Base-by-base conservation (phyloP, 208 protist genomes). In the Trypanosoma scelopori region DNA sequence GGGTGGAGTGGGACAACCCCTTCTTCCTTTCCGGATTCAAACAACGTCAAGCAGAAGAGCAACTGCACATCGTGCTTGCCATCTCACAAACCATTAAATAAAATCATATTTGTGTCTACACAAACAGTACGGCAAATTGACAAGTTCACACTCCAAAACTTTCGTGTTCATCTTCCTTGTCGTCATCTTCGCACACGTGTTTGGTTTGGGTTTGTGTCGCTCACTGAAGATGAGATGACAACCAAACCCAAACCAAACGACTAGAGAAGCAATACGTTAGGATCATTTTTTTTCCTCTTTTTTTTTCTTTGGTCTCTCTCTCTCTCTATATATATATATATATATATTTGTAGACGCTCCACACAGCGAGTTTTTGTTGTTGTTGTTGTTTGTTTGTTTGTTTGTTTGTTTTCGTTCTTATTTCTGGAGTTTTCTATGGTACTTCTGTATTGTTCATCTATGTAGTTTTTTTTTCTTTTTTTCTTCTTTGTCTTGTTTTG, bases 331-430 rank as follows among this genome's bases (percentile, higher is more conserved):
- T 42, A 58, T 23, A 52, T 46, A 45, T 45, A 55, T 65, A 47
- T 64, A 51, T 55, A 55, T 71, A 56, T 49, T 51, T 32, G 11
- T 37, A 55, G 9, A 55, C 7, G 58, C 41, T 25, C 35, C 9
- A 51, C 51, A 52, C 51, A 25, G 23, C 20, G 23, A 49, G 3
- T 41, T 41, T 53, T 37, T n/a, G n/a, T n/a, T n/a, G n/a, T n/a
- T n/a, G n/a, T n/a, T n/a, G n/a, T n/a, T 41, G 18, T 57, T 4
- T 43, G 11, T 16, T 43, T 43, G 7, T 15, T 43, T 15, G 15
- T 16, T 43, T 15, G 11, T 43, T 43, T 15, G 15, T 43, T 16
- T 43, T 43, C 15, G 39, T 22, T 22, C 16, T 16, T 47, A 22
- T 23, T 47, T n/a, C 12, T 16, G 12, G 43, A 46, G 9, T 16